phyloP scores from a whole-genome alignment of 2,329 filamentous ascomycete genomes.

The Tolypocladium amazonense region DNA sequence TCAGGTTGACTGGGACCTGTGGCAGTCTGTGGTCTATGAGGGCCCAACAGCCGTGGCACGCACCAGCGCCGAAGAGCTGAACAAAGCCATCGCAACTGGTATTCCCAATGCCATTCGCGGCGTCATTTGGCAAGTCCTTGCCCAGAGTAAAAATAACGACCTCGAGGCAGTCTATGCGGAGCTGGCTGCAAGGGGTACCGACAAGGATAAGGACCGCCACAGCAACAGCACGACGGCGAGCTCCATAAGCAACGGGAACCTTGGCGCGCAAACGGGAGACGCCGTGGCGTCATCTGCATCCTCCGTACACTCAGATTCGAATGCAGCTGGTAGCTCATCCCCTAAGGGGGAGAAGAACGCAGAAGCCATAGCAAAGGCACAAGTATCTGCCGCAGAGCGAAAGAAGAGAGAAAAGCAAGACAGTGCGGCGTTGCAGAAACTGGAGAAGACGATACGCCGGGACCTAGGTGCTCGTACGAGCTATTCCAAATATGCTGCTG shows the following conservation, averaged over 20 bases:
- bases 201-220: conserved; percentile 59
- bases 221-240: conserved; percentile 44
- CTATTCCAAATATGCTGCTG: conserved; percentile 91
- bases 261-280: conserved; percentile 50
- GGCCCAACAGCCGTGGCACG: conserved; percentile 80
- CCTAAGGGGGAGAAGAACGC: conserved; percentile 49
- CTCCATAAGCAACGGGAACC: conserved; percentile 41
- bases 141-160: conserved; percentile 88
- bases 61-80: conserved; percentile 82
- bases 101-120: conserved; percentile 92
- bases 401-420: conserved; percentile 76
- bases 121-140: conserved; percentile 97
- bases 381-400: conserved; percentile 54
- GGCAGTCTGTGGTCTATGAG: conserved; percentile 93
- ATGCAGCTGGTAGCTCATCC: conserved; percentile 43
- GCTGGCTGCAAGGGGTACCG: conserved; percentile 67
- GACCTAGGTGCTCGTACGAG: conserved; percentile 89
- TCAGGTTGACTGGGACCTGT: conserved; percentile 96
- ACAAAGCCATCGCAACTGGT: conserved; percentile 79
- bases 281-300: conserved; percentile 69
- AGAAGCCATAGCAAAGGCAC: conserved; percentile 55
- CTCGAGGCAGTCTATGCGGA: conserved; percentile 81
- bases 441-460: conserved; percentile 85
- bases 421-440: conserved; percentile 58
- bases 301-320: conserved; percentile 73